phyloP scores from a whole-genome alignment of 2,329 filamentous ascomycete species.

The Trichoderma sp. region DNA sequence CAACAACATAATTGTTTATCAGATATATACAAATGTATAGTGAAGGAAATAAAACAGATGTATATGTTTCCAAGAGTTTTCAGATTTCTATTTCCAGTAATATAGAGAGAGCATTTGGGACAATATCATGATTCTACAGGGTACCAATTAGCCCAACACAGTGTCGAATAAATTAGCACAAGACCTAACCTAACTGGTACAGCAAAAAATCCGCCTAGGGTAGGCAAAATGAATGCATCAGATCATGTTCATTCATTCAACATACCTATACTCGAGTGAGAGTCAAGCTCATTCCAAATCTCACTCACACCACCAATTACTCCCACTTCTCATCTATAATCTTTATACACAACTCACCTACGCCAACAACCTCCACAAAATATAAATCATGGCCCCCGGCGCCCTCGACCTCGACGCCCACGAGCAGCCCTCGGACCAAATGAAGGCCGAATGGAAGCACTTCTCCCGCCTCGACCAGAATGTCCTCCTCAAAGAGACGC shows the following conservation, averaged over 20 bases:
- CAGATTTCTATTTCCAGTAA: neutral
- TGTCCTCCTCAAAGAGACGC: slow-evolving; percentile 51
- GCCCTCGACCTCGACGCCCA: slow-evolving; percentile 65
- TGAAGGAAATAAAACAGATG: neutral
- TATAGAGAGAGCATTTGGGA: neutral
- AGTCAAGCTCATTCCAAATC: neutral
- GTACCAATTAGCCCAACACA: neutral
- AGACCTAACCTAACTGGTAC: neutral
- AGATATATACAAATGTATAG: neutral
- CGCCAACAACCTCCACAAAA: neutral
- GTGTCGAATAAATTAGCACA: neutral
- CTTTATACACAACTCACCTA: neutral
- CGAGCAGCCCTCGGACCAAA: slow-evolving; percentile 68
- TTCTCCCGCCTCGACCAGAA: slow-evolving; percentile 61
- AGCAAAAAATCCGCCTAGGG: neutral
- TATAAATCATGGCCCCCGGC: slow-evolving; percentile 27
- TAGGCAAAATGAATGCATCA: neutral
- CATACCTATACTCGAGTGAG: neutral
- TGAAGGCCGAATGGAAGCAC: slow-evolving; percentile 72
- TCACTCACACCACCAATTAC: neutral
- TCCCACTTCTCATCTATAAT: neutral
- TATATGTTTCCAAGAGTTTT: neutral
- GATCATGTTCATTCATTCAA: neutral
- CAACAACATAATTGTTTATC: neutral
- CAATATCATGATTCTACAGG: neutral